Conservation (phyloP, 2,329 filamentous ascomycete genomes). For the Fusarium beomiforme region DNA sequence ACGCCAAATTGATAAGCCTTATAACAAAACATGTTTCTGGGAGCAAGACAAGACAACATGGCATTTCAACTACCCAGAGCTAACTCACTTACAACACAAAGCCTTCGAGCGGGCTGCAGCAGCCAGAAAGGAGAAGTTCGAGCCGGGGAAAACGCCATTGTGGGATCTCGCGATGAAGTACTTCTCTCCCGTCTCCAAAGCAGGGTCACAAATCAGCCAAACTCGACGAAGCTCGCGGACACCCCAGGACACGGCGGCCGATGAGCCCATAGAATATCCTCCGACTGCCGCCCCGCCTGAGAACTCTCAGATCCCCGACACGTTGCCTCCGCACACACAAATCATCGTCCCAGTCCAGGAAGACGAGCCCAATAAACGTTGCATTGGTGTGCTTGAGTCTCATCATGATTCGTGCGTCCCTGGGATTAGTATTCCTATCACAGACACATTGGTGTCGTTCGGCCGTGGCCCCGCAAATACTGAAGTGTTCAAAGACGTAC, state of each 20-base stretch:
- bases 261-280: slow-evolving; percentile 44
- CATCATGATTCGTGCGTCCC: slow-evolving; percentile 72
- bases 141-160: slow-evolving; percentile 59
- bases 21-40: slow-evolving; percentile 69
- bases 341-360: slow-evolving; percentile 50
- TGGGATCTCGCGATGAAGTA: slow-evolving; percentile 69
- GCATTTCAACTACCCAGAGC: slow-evolving; percentile 71
- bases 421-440: slow-evolving; percentile 71
- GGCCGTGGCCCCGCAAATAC: slow-evolving; percentile 78
- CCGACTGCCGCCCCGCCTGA: slow-evolving; percentile 45
- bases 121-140: slow-evolving; percentile 63
- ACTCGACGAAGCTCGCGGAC: slow-evolving; percentile 18
- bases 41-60: slow-evolving; percentile 64
- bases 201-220: slow-evolving; percentile 20
- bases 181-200: slow-evolving; percentile 58
- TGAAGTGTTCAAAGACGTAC: slow-evolving; percentile 67
- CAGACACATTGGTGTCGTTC: slow-evolving; percentile 77
- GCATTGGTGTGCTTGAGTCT: slow-evolving; percentile 74
- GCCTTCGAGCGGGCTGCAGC: slow-evolving; percentile 64
- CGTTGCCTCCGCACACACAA: slow-evolving; percentile 49
- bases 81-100: slow-evolving; percentile 68
- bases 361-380: slow-evolving; percentile 49
- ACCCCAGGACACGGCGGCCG: slow-evolving; percentile 32
- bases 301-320: slow-evolving; percentile 48
- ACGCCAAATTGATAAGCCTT: slow-evolving; percentile 67